Conservation (phyloP, 192 early-diverging fungal species). For the Tieghemiomyces parasiticus region DNA sequence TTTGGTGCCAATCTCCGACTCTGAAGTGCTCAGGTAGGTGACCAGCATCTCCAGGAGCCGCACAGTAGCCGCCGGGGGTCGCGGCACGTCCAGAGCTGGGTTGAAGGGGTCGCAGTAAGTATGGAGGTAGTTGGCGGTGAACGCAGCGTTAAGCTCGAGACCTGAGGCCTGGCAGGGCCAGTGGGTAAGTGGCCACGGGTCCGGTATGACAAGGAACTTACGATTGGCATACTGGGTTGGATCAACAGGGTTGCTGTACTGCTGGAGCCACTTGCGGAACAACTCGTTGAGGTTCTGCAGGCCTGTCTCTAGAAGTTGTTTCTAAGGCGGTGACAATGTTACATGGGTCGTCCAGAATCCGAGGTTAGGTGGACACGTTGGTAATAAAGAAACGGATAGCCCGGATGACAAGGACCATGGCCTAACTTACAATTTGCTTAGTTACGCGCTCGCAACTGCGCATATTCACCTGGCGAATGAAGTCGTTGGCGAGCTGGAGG, state of each 20-base stretch:
- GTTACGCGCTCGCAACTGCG: constrained; percentile 17
- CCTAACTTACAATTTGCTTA: constrained; percentile 28
- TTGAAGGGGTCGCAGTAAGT: no score
- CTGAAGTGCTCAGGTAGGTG: constrained; percentile 29
- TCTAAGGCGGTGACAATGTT: constrained; percentile 15
- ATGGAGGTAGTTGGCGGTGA: no score
- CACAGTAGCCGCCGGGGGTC: constrained; percentile 27
- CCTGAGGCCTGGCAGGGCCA: no score
- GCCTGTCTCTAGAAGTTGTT: constrained; percentile 23
- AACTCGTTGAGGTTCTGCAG: constrained; percentile 32
- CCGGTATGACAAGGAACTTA: no score
- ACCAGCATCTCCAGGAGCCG: constrained; percentile 33
- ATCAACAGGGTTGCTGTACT: constrained; percentile 29
- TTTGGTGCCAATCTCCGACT: constrained; percentile 30
- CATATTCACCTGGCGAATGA: constrained; percentile 25
- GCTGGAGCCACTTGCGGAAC: constrained; percentile 34
- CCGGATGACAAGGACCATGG: no score
- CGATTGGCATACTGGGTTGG: constrained; percentile 24
- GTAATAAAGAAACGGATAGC: no score
- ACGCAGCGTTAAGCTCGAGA: no score
- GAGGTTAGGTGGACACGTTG: no score
- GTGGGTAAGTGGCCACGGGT: no score
- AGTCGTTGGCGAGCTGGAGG: constrained; percentile 29
- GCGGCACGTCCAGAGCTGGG: constrained; percentile 22
- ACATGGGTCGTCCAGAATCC: no score